Percentiles rank a stretch among this genome's conserved stretches.
These are phyloP conservation scores for Tylopilus plumbeoviolaceoides DNA, from an alignment of 768 basidiomycete species.

Conservation along the genomic window DNA sequence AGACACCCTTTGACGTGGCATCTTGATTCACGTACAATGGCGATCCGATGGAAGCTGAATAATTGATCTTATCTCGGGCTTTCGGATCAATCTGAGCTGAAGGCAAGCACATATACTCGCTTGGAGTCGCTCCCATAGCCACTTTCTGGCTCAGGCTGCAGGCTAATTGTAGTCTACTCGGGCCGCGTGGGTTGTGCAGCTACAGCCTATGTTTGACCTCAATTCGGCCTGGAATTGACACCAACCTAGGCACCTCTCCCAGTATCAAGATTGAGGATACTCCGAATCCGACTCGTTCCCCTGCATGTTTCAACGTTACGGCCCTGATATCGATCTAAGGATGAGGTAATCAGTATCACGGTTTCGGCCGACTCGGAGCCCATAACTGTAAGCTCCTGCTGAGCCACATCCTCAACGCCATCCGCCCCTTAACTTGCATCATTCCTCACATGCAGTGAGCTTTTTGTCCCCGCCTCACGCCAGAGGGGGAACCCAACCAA, in stretches of 20 bases:
- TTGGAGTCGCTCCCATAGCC: neutral
- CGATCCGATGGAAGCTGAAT: conserved; percentile 1
- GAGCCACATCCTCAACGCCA: neutral
- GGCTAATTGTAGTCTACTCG: neutral
- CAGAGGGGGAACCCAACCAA: neutral
- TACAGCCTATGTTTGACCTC: neutral
- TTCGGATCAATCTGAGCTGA: neutral
- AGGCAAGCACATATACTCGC: neutral
- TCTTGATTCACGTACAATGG: neutral
- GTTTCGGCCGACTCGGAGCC: conserved; percentile 10
- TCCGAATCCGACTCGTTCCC: neutral
- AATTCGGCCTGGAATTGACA: neutral
- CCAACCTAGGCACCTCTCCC: neutral
- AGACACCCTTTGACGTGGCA: neutral
- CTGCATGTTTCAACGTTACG: conserved; percentile 11
- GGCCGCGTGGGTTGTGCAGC: neutral
- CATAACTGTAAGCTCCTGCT: no score
- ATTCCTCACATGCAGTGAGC: neutral
- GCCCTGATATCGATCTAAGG: neutral
- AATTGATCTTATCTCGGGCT: neutral
- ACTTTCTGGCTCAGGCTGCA: neutral
- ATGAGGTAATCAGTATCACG: neutral
- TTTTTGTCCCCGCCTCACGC: neutral
- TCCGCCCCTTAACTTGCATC: neutral
- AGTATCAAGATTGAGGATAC: neutral